Conservation (phyloP, 75 land plant genomes). For the Picea glauca region DNA sequence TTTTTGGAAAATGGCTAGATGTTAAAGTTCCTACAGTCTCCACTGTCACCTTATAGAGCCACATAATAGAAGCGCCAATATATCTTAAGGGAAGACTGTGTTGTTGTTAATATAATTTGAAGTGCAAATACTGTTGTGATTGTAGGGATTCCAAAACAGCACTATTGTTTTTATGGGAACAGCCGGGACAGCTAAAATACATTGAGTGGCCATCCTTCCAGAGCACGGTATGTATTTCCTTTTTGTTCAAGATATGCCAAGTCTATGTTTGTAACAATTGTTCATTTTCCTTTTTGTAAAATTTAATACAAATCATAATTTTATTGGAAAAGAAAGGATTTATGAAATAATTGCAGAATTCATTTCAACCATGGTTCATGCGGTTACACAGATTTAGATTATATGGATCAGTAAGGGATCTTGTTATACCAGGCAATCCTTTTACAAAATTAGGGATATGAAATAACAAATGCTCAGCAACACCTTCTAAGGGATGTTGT, state of each 20-base stretch:
- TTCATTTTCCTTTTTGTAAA: background rate
- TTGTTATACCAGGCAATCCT: too few species aligned
- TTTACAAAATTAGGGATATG: too few species aligned
- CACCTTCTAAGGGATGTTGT: too few species aligned
- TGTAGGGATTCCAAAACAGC: constrained; percentile 47
- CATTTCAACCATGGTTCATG: too few species aligned
- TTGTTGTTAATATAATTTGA: background rate
- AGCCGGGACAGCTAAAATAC: constrained; percentile 72
- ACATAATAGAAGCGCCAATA: background rate
- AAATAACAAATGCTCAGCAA: too few species aligned
- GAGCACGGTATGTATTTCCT: constrained; percentile 52
- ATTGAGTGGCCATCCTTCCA: constrained; percentile 78
- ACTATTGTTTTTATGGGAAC: constrained; percentile 52
- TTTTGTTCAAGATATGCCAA: background rate
- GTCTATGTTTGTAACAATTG: background rate
- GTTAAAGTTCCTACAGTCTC: background rate
- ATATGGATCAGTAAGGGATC: too few species aligned
- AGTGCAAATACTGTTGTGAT: background rate
- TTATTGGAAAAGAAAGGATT: background rate
- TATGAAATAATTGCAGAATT: too few species aligned
- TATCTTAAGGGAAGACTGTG: background rate
- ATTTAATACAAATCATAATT: background rate
- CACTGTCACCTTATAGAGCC: background rate
- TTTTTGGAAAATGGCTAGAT: background rate
- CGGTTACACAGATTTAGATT: too few species aligned